A percentile compares a stretch with the other conserved stretches of the same genome.
These are phyloP conservation scores for Candida mesenterica DNA, from an alignment of 1,139 yeast species.

Conservation along the genomic window DNA sequence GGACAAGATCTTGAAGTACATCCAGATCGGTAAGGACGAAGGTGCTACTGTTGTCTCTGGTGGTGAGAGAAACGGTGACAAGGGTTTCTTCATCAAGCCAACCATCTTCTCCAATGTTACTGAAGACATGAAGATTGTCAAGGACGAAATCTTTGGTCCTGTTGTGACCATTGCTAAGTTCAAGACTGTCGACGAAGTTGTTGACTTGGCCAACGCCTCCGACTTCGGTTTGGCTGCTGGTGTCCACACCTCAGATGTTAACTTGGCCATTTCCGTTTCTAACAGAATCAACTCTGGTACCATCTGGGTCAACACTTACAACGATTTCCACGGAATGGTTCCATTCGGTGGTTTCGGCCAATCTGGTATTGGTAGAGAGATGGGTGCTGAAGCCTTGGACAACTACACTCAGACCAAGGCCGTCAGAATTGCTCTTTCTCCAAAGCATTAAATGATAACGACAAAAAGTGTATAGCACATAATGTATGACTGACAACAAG, in stretches of 20 bases:
- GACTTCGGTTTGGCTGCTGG: slow-evolving; percentile 87
- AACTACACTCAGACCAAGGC: slow-evolving; percentile 83
- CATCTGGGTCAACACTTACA: slow-evolving; percentile 82
- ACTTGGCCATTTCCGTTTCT: slow-evolving; percentile 51
- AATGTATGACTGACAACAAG: too few species aligned
- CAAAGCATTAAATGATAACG: slow-evolving; percentile 2
- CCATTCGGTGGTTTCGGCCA: slow-evolving; percentile 87
- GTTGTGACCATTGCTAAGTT: slow-evolving; percentile 76
- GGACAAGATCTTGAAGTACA: slow-evolving; percentile 70
- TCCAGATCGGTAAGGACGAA: slow-evolving; percentile 68
- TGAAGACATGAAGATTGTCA: slow-evolving; percentile 65
- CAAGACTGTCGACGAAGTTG: slow-evolving; percentile 67
- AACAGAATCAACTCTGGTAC: slow-evolving; percentile 76
- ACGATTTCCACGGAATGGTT: slow-evolving; percentile 76
- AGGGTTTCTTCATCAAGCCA: slow-evolving; percentile 80
- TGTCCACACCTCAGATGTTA: slow-evolving; percentile 62
- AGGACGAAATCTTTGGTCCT: slow-evolving; percentile 88
- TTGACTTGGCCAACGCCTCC: slow-evolving; percentile 68
- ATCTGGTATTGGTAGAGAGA: slow-evolving; percentile 91
- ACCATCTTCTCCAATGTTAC: slow-evolving; percentile 73
- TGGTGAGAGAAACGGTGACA: slow-evolving; percentile 64
- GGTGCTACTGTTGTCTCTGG: slow-evolving; percentile 78
- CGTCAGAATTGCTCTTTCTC: slow-evolving; percentile 48
- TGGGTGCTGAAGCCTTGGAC: slow-evolving; percentile 82
- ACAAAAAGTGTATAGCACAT: background rate